Evolutionary conservation across 495 filamentous ascomycete species (phyloP), one percentile per base, ranked within the genome.

Genomic region (Jackrogersella minutella): DNA sequence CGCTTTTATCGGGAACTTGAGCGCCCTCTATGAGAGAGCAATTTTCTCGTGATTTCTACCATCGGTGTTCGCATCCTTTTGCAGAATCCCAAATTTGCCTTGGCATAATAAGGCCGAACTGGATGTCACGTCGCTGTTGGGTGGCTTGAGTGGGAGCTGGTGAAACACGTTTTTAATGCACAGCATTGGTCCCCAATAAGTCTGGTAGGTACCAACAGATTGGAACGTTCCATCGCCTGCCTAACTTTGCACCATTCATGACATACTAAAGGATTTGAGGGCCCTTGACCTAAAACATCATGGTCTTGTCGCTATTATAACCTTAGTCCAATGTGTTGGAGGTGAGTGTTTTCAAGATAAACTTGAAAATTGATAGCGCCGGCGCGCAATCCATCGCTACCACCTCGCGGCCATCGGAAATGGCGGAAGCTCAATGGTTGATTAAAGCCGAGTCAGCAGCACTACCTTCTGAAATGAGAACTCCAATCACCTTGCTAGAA

Each of bases 381-480:
- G 24, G 26, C 26, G 8, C 24, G 26, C 44, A n/a, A 14, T 33
- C 17, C 16, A 16, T 14, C 14, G 17, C 10, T 10, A 9, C 28
- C 30, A 52, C 41, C 26, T 58, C 62, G 22, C 39, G 46, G 61
- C 36, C 34, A 26, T 65, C 47, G 62, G 62, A 34, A 52, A 53
- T 54, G 37, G 21, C 36, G 47, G 19, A 16, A 30, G 43, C 56
- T 19, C 13, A 57, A 11, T 58, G 14, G 53, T 19, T 58, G 19
- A 21, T 17, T 36, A 52, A 22, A 36, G 43, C 33, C 62, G 37
- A 58, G 46, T 17, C 46, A 21, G n/a, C 46, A n/a, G 52, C 41
- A 10, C 34, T 10, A 52, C 54, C 62, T 65, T 65, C 54, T 65
- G 22, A 36, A 65, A 58, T 31, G 46, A 52, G 54, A 21, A 64